Percentiles rank a stretch among this genome's conserved stretches.
Conservation (phyloP, 1,284 basidiomycete species). For the Apiotrichum akiyoshidainum region DNA sequence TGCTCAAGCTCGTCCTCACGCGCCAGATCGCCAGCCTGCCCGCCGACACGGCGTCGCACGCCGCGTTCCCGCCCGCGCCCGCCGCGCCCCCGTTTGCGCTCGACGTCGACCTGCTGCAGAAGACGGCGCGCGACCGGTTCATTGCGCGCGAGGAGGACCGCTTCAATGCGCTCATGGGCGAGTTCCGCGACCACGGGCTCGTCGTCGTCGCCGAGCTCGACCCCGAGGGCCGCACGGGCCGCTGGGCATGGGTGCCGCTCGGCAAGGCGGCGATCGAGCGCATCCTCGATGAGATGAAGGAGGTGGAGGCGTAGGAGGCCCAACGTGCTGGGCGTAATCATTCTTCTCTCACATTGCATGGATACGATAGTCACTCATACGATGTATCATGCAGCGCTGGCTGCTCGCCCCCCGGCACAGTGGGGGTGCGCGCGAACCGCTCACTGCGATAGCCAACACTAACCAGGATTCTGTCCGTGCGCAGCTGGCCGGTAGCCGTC, state of each 20-base stretch:
- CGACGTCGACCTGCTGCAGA: constrained; percentile 46
- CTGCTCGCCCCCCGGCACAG: too few relatives aligned
- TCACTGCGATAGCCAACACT: too few relatives aligned
- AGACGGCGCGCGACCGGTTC: constrained; percentile 61
- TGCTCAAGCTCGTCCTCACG: constrained; percentile 66
- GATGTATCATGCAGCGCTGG: too few relatives aligned
- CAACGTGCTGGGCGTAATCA: too few relatives aligned
- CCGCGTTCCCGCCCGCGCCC: constrained; percentile 20
- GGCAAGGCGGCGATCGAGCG: constrained; percentile 60
- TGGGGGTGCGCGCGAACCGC: too few relatives aligned
- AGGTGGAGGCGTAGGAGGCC: constrained; percentile 23
- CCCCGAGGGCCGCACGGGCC: constrained; percentile 39
- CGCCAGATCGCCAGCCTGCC: constrained; percentile 64
- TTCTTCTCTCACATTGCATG: too few relatives aligned
- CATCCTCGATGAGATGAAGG: constrained; percentile 38
- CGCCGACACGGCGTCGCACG: constrained; percentile 29
- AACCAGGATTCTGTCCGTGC: too few relatives aligned
- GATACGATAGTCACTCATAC: too few relatives aligned
- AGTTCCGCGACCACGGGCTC: constrained; percentile 84
- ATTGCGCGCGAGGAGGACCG: constrained; percentile 82
- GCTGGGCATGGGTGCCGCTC: constrained; percentile 76
- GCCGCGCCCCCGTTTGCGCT: constrained; percentile 44
- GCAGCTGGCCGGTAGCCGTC: too few relatives aligned
- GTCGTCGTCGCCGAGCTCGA: constrained; percentile 58
- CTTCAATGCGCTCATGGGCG: constrained; percentile 72